Base-by-base conservation (phyloP, 495 filamentous ascomycete species). In the Monascus purpureus region DNA sequence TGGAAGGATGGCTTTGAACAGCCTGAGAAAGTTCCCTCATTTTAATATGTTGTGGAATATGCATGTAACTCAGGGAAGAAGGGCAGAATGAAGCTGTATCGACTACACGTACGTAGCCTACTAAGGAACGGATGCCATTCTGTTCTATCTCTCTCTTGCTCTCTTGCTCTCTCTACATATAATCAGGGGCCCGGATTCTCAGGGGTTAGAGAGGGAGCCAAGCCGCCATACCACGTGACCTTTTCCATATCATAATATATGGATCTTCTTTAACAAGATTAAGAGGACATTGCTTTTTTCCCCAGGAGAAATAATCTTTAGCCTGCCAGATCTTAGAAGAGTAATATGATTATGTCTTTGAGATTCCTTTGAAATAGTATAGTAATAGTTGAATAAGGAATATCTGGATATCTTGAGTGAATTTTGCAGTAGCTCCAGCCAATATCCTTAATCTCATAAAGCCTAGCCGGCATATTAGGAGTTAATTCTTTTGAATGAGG, bases 311-410 rank as follows among this genome's bases (percentile, higher is more conserved):
- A 13, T 13, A 29, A n/a, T n/a, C n/a, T 17, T 29, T 29, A n/a
- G 27, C 12, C 27, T 13, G 4, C 27, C 27, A 13, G 5, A 5
- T 29, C 27, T 4, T 5, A 4, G 27, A 7, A 13, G 27, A 29
- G 27, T 5, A 4, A n/a, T 29, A 4, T 17, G 12, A 4, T 29
- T n/a, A 29, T 29, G 5, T 29, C 27, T 5, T 13, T 29, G 5
- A 5, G 4, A 5, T 13, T 29, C 5, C 7, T 13, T 29, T 4
- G 5, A 5, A 5, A 29, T 13, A 5, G 27, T 29, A 17, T 29
- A 29, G 12, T n/a, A n/a, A 29, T 29, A 5, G 27, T 29, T 29
- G 27, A 29, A 5, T 29, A 5, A 29, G 27, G 27, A 7, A 29
- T 13, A 5, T 29, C 15, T 5, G 15, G 20, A 9, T 22, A 22